Evolutionary conservation across 2,329 filamentous ascomycete genomes (phyloP), one percentile per base, ranked within the genome.

Genomic region (Fonsecaea nubica): DNA sequence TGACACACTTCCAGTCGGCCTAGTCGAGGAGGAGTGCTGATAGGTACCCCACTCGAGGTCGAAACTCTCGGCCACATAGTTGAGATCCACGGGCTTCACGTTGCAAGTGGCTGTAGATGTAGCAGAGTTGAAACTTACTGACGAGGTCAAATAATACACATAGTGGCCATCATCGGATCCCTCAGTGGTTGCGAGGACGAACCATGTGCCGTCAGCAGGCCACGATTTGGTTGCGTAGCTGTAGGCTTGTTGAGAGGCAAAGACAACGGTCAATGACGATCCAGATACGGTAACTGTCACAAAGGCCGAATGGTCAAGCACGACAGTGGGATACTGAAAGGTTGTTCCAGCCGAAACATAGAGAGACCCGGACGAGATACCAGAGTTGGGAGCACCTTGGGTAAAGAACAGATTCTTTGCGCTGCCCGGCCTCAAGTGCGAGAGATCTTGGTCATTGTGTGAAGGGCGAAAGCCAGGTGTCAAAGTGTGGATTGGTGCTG

Each of bases 121-220:
- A 2, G 40, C n/a, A 45, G 40, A 45, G 40, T 45, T n/a, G 15
- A 45, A 45, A 8, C 40, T 45, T n/a, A 45, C 40, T n/a, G 40
- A 45, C 15, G 40, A 45, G 18, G 40, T 45, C n/a, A 45, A n/a
- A 45, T 45, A 45, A 45, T 45, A 45, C 40, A 45, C 40, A 45
- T 45, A 45, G 40, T 45, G 40, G 15, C 40, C 40, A 13, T 45
- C 40, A 45, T 45, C 40, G 15, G 40, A 45, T 18, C 40, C 40
- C 40, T 45, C 40, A 6, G 40, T 45, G 5, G 40, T 45, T 8
- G 40, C 40, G 15, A 45, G 40, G n/a, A 45, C 40, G 18, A 45
- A 45, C 40, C 40, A 45, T 21, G 40, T 45, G 9, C 40, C 40
- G 9, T 45, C 40, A 45, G 40, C 40, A 45, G 40, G 40, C 40